phyloP scores from a whole-genome alignment of 2,329 filamentous ascomycete genomes.

The Aaosphaeria pasadenensis region DNA sequence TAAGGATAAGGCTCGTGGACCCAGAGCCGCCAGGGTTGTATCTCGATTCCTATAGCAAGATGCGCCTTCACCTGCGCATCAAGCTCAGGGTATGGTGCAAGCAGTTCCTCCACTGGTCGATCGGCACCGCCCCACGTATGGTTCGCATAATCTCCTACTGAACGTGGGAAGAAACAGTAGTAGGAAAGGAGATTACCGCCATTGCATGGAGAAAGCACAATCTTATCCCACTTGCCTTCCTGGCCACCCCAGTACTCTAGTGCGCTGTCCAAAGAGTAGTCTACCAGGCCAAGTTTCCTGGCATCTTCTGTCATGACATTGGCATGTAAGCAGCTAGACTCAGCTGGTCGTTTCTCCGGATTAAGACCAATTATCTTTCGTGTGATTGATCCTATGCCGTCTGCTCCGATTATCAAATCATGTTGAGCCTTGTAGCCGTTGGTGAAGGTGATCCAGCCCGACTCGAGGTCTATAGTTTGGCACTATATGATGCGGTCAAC shows the following conservation, averaged over 20 bases:
- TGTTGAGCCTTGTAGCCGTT: slow-evolving; percentile 52
- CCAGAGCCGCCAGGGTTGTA: slow-evolving; percentile 65
- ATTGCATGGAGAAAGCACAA: slow-evolving; percentile 68
- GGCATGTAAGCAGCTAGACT: slow-evolving; percentile 61
- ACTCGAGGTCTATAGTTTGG: slow-evolving; percentile 50
- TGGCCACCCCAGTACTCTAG: slow-evolving; percentile 71
- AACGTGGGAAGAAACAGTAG: slow-evolving; percentile 67
- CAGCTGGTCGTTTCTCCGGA: slow-evolving; percentile 58
- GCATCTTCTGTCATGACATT: slow-evolving; percentile 64
- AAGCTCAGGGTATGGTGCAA: slow-evolving; percentile 59
- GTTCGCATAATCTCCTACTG: slow-evolving; percentile 58
- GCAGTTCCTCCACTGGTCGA: slow-evolving; percentile 56
- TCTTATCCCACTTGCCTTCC: slow-evolving; percentile 61
- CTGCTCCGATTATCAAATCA: slow-evolving; percentile 62
- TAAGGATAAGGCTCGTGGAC: slow-evolving; percentile 62
- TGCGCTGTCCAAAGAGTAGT: slow-evolving; percentile 60
- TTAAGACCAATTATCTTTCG: slow-evolving; percentile 62
- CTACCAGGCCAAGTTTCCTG: slow-evolving; percentile 57
- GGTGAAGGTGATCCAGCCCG: slow-evolving; percentile 36
- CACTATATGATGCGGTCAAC: slow-evolving; percentile 34
- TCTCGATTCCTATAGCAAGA: slow-evolving; percentile 59
- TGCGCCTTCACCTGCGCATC: slow-evolving; percentile 58
- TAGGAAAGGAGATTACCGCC: slow-evolving; percentile 63
- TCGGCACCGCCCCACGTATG: slow-evolving; percentile 58
- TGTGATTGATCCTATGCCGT: slow-evolving; percentile 66